These are phyloP conservation scores for Xanthoconium purpureum DNA, from an alignment of 768 basidiomycete species.

Conservation along the genomic window DNA sequence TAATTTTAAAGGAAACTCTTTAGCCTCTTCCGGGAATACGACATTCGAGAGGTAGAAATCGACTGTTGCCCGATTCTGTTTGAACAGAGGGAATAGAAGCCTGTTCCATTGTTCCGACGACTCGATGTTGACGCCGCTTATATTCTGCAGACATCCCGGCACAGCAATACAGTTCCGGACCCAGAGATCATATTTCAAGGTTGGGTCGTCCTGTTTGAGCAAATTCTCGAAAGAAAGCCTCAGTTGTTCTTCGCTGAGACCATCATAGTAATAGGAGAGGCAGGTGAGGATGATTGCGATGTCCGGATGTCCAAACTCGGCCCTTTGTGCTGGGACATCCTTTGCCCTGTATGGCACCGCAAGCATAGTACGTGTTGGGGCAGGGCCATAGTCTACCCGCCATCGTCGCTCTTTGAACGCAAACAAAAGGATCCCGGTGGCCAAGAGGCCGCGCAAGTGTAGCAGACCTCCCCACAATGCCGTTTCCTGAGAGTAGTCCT, in stretches of 20 bases:
- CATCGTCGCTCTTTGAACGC: slow-evolving; percentile 35
- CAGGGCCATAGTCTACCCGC: no score
- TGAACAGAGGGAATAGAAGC: slow-evolving; percentile 14
- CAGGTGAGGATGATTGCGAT: no score
- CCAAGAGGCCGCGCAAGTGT: slow-evolving; percentile 35
- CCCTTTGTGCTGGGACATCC: slow-evolving; percentile 34
- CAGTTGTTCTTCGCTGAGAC: no score
- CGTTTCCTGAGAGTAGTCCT: not conserved
- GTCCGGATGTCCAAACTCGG: no score
- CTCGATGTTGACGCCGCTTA: no score
- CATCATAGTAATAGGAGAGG: no score
- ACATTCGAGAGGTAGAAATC: slow-evolving; percentile 35
- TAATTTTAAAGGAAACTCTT: slow-evolving; percentile 35
- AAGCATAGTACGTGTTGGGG: slow-evolving; percentile 30
- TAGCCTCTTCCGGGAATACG: slow-evolving; percentile 38
- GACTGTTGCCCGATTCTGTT: slow-evolving; percentile 19
- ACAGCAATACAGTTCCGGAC: slow-evolving; percentile 16
- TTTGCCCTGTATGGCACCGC: slow-evolving; percentile 39
- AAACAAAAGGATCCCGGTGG: slow-evolving; percentile 28
- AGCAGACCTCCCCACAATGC: slow-evolving; percentile 19
- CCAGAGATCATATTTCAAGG: slow-evolving; percentile 33
- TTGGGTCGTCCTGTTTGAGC: slow-evolving; percentile 30
- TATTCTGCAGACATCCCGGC: slow-evolving; percentile 15
- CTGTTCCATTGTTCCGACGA: slow-evolving; percentile 22
- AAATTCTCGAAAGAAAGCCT: no score